phyloP scores from a whole-genome alignment of 2,329 filamentous ascomycete species.

The Lasiodiplodia hormozganensis region DNA sequence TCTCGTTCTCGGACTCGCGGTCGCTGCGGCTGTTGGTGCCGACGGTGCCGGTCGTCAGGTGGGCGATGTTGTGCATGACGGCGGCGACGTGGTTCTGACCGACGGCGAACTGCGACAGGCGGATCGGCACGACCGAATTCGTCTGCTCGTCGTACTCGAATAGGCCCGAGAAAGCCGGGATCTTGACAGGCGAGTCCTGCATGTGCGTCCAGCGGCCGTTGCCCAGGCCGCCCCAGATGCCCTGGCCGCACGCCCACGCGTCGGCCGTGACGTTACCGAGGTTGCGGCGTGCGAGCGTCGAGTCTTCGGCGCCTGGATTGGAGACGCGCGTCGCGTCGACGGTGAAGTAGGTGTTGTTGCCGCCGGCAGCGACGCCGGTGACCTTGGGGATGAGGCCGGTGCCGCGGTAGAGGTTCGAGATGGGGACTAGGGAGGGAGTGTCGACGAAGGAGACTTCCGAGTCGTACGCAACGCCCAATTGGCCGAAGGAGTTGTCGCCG shows the following conservation, averaged over 20 bases:
- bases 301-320: constrained; percentile 46
- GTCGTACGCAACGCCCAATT: constrained; percentile 81
- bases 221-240: constrained; percentile 82
- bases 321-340: constrained; percentile 75
- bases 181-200: constrained; percentile 76
- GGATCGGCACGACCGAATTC: constrained; percentile 76
- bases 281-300: constrained; percentile 40
- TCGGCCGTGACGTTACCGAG: constrained; percentile 71
- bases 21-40: constrained; percentile 43
- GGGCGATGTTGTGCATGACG: constrained; percentile 81
- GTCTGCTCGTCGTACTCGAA: constrained; percentile 84
- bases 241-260: constrained; percentile 85
- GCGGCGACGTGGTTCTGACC: constrained; percentile 83
- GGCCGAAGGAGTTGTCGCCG: constrained; percentile 90
- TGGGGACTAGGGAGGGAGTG: constrained; percentile 72
- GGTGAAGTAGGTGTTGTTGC: constrained; percentile 84
- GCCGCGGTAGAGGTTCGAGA: constrained; percentile 74
- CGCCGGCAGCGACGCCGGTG: constrained; percentile 83
- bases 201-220: constrained; percentile 90
- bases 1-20: constrained; percentile 66
- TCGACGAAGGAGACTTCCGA: constrained; percentile 69
- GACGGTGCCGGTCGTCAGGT: constrained; percentile 62
- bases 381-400: constrained; percentile 69
- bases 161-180: constrained; percentile 82
- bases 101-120: constrained; percentile 73